Base-by-base conservation (phyloP, 2,329 filamentous ascomycete genomes). In the Thelonectria discophora region DNA sequence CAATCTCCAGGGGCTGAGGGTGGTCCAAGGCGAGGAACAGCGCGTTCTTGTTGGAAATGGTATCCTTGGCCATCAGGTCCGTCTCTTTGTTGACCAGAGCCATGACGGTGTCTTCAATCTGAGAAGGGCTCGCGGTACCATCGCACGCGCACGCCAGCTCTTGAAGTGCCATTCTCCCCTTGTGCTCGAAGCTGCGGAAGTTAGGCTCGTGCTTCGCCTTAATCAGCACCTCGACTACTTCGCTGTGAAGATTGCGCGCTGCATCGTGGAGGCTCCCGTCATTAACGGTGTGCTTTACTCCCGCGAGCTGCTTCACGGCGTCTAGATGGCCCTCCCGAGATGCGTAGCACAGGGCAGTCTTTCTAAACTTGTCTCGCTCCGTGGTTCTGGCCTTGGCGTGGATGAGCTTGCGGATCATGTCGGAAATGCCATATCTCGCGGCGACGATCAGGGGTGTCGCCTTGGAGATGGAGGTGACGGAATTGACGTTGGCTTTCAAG, bases 181-280 rank as follows among this genome's bases (percentile, higher is more conserved):
- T 21, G 5, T 57, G 52, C 21, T 37, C 32, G 34, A 10, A 20
- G 34, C 60, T 63, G 18, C 30, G 48, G 27, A 57, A 60, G 46
- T 51, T 55, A 17, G 45, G 18, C 11, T 49, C 53, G 37, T 64
- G 61, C 15, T 54, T 46, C 5, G n/a, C 43, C 42, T 58, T 54
- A 10, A 64, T 49, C 15, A 64, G 53, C 11, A 21, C 17, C 7
- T 17, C 30, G 1, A 60, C 57, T 3, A 60, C 53, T 10, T 55
- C 50, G 32, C 39, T 45, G 27, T 60, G 61, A 1, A 64, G 34
- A 27, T 64, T 64, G 51, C 61, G 55, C 6, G 61, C 57, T 17
- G 61, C 61, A 18, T 64, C 61, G 17, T 64, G 53, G 37, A 64
- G 57, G 37, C 61, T 64, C 11, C 61, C 51, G 21, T 64, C 61